Conservation (phyloP, 352 stramenopile species). For the Phytophthora tubulina region DNA sequence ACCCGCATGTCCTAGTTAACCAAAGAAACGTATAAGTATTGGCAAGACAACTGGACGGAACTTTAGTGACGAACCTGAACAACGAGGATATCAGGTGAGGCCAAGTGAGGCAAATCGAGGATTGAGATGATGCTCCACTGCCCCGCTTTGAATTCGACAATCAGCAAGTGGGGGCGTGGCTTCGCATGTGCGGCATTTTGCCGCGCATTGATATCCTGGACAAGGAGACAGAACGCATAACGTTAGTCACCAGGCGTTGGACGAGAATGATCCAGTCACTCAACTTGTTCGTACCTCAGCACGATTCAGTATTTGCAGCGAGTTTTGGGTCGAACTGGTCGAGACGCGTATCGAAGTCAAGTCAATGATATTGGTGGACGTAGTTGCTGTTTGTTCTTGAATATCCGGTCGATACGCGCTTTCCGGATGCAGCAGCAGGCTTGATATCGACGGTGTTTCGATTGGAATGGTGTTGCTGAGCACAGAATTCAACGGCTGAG, state of each 20-base stretch:
- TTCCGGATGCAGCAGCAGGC: constrained; percentile 8
- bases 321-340: constrained; percentile 37
- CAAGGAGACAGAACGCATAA: not conserved
- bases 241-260: not conserved
- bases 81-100: constrained; percentile 50
- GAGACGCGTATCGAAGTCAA: constrained; percentile 52
- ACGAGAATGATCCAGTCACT: not conserved
- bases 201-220: constrained; percentile 11
- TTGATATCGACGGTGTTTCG: constrained; percentile 6
- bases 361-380: constrained; percentile 41
- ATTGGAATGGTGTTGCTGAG: constrained; percentile 2
- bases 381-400: constrained; percentile 8
- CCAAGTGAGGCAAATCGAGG: constrained; percentile 40
- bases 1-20: constrained; percentile 43
- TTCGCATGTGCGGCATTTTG: constrained; percentile 10
- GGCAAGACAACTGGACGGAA: not conserved
- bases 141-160: constrained; percentile 29
- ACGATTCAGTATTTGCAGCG: constrained; percentile 49
- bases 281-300: constrained; percentile 22
- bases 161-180: constrained; percentile 38
- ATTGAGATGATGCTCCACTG: constrained; percentile 37
- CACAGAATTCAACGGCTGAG: constrained; percentile 12
- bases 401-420: not conserved
- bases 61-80: constrained; percentile 46
- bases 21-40: constrained; percentile 2